Percentiles rank a stretch among this genome's conserved stretches.
phyloP scores from a whole-genome alignment of 768 basidiomycete species.

The Exsudoporus frostii region DNA sequence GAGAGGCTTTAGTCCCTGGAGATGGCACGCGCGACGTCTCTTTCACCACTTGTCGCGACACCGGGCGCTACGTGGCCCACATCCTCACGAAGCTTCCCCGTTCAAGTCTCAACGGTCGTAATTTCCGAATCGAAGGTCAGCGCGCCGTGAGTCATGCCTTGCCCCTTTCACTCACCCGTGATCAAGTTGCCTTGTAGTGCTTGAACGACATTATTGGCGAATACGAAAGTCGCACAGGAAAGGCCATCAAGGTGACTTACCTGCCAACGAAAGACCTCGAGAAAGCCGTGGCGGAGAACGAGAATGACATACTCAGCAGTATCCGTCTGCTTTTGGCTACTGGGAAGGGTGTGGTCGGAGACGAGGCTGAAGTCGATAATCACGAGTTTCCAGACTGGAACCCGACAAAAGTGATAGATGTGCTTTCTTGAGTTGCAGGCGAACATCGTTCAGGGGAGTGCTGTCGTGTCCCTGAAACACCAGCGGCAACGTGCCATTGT shows the following conservation, averaged over 20 bases:
- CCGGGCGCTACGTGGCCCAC: not conserved
- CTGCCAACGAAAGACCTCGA: not conserved
- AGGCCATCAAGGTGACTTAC: not conserved
- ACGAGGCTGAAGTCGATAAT: not conserved
- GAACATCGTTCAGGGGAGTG: no score
- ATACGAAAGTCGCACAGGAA: not conserved
- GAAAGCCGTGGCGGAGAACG: not conserved
- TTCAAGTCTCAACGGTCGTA: not conserved
- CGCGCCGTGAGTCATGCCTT: not conserved
- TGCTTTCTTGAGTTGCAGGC: not conserved
- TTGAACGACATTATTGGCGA: not conserved
- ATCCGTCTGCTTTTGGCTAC: not conserved
- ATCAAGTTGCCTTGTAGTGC: not conserved
- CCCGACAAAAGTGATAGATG: not conserved
- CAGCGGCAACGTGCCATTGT: no score
- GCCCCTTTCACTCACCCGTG: no score
- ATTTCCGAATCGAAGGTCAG: conserved; percentile 1
- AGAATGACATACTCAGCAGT: not conserved
- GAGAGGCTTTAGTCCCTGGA: not conserved
- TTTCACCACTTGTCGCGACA: not conserved
- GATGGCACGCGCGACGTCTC: not conserved
- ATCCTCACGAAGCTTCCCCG: not conserved
- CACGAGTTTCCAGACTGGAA: not conserved
- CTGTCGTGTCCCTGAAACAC: no score
- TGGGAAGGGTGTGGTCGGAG: not conserved